Evolutionary conservation across 192 early-diverging fungal genomes (phyloP).

Genomic region (Coemansia erecta): DNA sequence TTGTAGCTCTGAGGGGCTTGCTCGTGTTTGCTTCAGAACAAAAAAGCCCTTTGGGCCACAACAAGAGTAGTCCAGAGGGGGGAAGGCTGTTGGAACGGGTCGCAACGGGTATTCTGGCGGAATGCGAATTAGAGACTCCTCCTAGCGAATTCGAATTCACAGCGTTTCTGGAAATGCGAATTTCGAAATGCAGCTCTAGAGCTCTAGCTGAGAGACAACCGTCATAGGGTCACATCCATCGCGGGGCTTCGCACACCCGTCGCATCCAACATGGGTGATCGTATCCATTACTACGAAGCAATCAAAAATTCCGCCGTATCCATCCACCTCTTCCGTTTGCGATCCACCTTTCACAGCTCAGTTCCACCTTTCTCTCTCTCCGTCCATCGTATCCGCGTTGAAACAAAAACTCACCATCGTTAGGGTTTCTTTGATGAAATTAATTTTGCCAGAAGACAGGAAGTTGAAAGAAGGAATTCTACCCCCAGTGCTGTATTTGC

Average conservation of each 20-base stretch:
- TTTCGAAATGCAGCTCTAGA: too few species aligned
- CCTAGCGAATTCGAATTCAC: too few species aligned
- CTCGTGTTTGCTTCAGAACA: too few species aligned
- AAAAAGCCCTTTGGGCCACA: too few species aligned
- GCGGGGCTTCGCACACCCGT: background rate
- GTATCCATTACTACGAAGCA: background rate
- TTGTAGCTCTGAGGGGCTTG: background rate
- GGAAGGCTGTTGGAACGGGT: too few species aligned
- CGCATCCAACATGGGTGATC: constrained; percentile 6
- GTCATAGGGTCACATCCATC: background rate
- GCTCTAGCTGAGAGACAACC: background rate
- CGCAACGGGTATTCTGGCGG: background rate
- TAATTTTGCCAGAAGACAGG: constrained; percentile 22
- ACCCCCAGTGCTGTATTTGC: background rate
- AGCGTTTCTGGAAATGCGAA: background rate
- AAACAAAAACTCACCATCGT: constrained; percentile 28
- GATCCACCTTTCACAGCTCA: background rate
- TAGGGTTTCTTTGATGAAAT: constrained; percentile 12
- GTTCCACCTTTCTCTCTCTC: background rate
- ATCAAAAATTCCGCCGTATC: too few species aligned
- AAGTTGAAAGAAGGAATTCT: constrained; percentile 27
- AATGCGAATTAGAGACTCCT: too few species aligned
- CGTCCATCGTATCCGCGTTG: background rate
- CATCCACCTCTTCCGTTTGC: background rate
- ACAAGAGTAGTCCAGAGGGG: too few species aligned